Conservation (phyloP, 257 asterid species). For the Marsdenia floribunda region DNA sequence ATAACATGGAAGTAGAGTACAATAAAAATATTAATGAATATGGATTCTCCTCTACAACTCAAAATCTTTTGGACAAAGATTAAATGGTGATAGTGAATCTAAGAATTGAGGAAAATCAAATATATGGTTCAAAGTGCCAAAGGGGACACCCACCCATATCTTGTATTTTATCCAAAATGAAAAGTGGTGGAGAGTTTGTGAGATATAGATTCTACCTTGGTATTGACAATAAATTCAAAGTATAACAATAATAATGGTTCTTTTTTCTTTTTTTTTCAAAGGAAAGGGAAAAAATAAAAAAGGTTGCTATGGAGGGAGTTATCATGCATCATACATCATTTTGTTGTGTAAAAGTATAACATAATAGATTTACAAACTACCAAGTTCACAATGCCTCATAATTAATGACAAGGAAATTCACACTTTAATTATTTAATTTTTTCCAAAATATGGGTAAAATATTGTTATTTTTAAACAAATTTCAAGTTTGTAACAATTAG, state of each 20-base stretch:
- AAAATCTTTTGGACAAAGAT: not conserved
- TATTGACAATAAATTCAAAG: not conserved
- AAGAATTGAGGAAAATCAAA: not conserved
- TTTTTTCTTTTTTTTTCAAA: too few species aligned
- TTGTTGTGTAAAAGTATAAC: conserved; percentile 10
- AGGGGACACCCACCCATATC: conserved; percentile 2
- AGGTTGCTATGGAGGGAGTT: not conserved
- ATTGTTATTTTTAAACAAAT: too few species aligned
- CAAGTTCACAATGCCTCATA: not conserved
- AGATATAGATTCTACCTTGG: not conserved
- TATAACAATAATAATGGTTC: too few species aligned
- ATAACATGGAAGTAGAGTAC: too few species aligned
- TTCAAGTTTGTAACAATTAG: too few species aligned
- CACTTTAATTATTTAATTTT: too few species aligned
- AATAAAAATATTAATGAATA: too few species aligned
- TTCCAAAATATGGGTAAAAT: too few species aligned
- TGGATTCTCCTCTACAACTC: not conserved
- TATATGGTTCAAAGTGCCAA: not conserved
- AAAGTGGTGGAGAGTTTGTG: not conserved
- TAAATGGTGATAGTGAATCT: not conserved
- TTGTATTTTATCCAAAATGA: conserved; percentile 2
- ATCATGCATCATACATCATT: not conserved
- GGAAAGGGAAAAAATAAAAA: not conserved
- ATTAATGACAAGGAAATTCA: not conserved
- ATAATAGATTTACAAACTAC: conserved; percentile 4